phyloP scores from a whole-genome alignment of 805 yeast species.

The Ogataea minuta region DNA sequence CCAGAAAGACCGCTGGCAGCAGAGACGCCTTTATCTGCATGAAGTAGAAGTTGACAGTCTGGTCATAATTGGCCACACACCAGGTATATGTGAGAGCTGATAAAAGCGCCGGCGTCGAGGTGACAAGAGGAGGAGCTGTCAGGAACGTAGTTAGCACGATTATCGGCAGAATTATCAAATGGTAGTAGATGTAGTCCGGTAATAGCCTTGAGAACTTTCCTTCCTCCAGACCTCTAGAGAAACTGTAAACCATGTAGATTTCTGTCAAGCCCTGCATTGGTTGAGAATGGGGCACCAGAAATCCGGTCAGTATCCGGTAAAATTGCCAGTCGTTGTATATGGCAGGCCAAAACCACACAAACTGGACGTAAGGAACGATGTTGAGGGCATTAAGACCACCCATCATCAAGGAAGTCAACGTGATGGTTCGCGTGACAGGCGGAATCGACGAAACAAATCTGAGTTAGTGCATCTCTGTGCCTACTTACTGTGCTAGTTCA shows the following conservation, averaged over 20 bases:
- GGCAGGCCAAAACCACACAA: constrained; percentile 32
- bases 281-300: constrained; percentile 42
- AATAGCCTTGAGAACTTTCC: constrained; percentile 45
- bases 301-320: constrained; percentile 49
- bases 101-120: constrained; percentile 40
- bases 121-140: constrained; percentile 30
- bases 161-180: constrained; percentile 46
- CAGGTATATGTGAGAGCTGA: constrained; percentile 60
- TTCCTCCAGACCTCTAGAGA: constrained; percentile 55
- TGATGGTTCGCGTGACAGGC: constrained; percentile 58
- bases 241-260: constrained; percentile 55
- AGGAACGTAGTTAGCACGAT: constrained; percentile 37
- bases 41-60: constrained; percentile 50
- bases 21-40: constrained; percentile 56
- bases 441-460: constrained; percentile 49
- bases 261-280: constrained; percentile 49
- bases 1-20: constrained; percentile 43
- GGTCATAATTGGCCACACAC: constrained; percentile 56
- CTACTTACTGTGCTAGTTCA: constrained; percentile 32
- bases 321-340: constrained; percentile 37
- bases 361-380: constrained; percentile 22
- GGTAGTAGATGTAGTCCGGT: constrained; percentile 58
- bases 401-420: constrained; percentile 45
- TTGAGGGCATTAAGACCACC: constrained; percentile 40
- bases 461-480: not conserved